Evolutionary conservation across 2,329 filamentous ascomycete genomes (phyloP).

Genomic region (Arthrinium phaeospermum): DNA sequence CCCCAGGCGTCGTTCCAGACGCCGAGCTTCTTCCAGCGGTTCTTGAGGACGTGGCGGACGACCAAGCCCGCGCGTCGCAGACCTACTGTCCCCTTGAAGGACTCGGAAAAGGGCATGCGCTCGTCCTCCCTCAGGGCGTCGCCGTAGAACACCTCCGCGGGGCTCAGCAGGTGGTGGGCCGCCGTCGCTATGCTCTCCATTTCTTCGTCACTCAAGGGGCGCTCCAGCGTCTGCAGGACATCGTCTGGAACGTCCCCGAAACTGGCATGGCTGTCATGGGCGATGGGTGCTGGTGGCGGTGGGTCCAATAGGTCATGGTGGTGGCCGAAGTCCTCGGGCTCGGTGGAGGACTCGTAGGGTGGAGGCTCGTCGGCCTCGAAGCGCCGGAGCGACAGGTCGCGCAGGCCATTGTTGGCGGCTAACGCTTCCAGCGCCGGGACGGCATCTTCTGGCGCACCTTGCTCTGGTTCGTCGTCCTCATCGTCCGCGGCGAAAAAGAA

Average conservation of each 20-base stretch:
- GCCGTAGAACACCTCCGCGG: neutral
- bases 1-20: conserved; percentile 32
- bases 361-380: neutral
- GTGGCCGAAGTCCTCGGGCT: neutral
- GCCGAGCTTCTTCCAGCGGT: conserved; percentile 29
- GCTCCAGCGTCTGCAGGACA: neutral
- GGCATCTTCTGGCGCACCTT: neutral
- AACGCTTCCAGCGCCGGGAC: neutral
- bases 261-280: neutral
- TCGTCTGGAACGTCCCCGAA: neutral
- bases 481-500: neutral
- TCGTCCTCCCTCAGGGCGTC: neutral
- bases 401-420: neutral
- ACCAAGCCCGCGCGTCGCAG: neutral
- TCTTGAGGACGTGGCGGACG: conserved; percentile 29
- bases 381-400: neutral
- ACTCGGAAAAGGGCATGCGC: neutral
- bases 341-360: neutral
- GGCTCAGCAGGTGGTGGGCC: neutral
- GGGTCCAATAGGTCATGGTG: neutral
- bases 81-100: neutral
- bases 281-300: neutral
- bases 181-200: neutral
- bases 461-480: neutral
- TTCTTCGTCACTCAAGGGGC: neutral